phyloP scores from a whole-genome alignment of 106 monocot species.

The Dioscorea dumetorum region DNA sequence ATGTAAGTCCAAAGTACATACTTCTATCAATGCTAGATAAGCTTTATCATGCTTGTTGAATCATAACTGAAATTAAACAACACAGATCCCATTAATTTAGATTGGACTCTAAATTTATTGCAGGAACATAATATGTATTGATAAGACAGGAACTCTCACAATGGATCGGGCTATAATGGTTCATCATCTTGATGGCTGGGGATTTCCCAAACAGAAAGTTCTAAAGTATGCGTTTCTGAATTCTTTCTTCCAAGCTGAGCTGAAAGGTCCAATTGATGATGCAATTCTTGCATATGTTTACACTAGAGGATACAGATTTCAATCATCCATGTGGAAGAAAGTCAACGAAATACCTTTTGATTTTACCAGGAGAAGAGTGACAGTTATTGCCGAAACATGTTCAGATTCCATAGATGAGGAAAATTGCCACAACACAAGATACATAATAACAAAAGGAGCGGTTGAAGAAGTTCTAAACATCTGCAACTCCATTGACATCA shows the following conservation, averaged over 20 bases:
- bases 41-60: no score
- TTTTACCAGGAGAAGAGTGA: conserved; percentile 28
- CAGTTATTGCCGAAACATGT: conserved; percentile 24
- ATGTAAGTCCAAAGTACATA: conserved; percentile 26
- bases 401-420: not conserved
- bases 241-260: conserved; percentile 28
- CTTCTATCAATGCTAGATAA: no score
- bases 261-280: conserved; percentile 33
- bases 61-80: no score
- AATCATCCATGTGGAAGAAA: conserved; percentile 33
- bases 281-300: conserved; percentile 38
- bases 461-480: conserved; percentile 27
- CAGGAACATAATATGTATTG: conserved; percentile 45
- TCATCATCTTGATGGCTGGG: conserved; percentile 36
- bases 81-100: no score
- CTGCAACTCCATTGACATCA: conserved; percentile 18
- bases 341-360: conserved; percentile 42
- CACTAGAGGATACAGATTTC: conserved; percentile 28
- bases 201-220: conserved; percentile 19
- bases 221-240: conserved; percentile 40
- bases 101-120: not conserved
- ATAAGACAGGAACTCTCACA: conserved; percentile 48
- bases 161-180: conserved; percentile 24
- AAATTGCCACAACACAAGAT: not conserved
- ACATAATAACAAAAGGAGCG: conserved; percentile 39